A percentile compares a stretch with the other conserved stretches of the same genome.
These are phyloP conservation scores for Fusarium solani-melongenae DNA, from an alignment of 2,329 filamentous ascomycete genomes.

Conservation along the genomic window DNA sequence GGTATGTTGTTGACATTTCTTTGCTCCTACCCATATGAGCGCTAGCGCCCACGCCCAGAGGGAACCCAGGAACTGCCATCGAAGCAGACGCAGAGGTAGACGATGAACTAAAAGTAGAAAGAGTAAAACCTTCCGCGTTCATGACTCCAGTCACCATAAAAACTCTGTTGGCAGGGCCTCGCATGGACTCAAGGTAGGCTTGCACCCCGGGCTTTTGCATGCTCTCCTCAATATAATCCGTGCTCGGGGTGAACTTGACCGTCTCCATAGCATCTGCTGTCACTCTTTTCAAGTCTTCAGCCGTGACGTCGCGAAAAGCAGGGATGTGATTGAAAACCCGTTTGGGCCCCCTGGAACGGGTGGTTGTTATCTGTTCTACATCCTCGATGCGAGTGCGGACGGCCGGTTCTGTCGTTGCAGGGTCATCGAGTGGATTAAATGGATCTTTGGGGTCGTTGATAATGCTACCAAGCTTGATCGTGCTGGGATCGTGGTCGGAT, in stretches of 20 bases:
- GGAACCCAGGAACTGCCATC: not conserved
- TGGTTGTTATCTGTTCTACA: not conserved
- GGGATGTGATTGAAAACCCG: not conserved
- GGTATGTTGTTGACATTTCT: not conserved
- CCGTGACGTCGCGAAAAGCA: not conserved
- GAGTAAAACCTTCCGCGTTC: not conserved
- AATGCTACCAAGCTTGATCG: not conserved
- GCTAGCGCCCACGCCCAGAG: not conserved
- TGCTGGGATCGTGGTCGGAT: no score
- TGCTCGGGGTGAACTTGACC: not conserved
- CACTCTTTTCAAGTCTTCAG: not conserved
- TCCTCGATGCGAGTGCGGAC: not conserved
- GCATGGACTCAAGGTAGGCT: not conserved
- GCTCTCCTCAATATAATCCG: not conserved
- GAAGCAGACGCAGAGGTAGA: not conserved
- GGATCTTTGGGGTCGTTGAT: not conserved
- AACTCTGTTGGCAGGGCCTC: not conserved
- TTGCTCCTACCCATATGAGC: not conserved
- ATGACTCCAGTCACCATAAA: not conserved
- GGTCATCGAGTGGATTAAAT: not conserved
- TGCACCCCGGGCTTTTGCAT: not conserved
- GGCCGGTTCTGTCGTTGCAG: not conserved
- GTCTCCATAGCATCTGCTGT: not conserved
- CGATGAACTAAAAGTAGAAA: not conserved
- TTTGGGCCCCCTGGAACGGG: not conserved